Conservation (phyloP, 345 rosid genomes). For the Salix udensis region DNA sequence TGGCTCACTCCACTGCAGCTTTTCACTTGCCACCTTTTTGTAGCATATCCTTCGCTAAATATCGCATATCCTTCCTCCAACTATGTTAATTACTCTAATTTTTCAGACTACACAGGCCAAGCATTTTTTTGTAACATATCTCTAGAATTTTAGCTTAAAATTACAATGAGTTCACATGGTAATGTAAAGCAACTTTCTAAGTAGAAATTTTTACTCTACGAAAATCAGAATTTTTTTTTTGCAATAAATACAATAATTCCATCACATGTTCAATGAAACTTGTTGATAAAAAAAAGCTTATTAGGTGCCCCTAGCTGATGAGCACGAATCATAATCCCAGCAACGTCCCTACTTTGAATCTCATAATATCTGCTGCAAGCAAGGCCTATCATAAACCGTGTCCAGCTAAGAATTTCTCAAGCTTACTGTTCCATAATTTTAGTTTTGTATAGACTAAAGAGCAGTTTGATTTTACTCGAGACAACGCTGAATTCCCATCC, state of each 20-base stretch:
- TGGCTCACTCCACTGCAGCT: neutral
- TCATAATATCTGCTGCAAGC: neutral
- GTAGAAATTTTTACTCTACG: too few species aligned
- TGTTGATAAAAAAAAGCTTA: too few species aligned
- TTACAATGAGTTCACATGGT: neutral
- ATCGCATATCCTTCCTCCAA: too few species aligned
- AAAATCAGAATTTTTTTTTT: too few species aligned
- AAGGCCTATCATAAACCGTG: neutral
- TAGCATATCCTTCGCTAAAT: too few species aligned
- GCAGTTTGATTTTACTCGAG: neutral
- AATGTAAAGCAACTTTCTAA: neutral
- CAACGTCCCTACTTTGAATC: neutral
- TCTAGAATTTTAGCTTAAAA: too few species aligned
- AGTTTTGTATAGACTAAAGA: neutral
- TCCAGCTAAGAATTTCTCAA: neutral
- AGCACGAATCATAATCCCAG: neutral
- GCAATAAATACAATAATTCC: neutral
- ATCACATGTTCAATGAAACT: neutral
- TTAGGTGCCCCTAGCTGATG: neutral
- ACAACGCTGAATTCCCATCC: neutral
- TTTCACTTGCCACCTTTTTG: neutral
- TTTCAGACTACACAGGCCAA: neutral
- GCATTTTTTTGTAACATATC: neutral
- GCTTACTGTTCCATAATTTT: neutral
- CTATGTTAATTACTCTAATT: neutral